phyloP scores from a whole-genome alignment of 2,329 filamentous ascomycete species.

The Gnomoniopsis sp. region DNA sequence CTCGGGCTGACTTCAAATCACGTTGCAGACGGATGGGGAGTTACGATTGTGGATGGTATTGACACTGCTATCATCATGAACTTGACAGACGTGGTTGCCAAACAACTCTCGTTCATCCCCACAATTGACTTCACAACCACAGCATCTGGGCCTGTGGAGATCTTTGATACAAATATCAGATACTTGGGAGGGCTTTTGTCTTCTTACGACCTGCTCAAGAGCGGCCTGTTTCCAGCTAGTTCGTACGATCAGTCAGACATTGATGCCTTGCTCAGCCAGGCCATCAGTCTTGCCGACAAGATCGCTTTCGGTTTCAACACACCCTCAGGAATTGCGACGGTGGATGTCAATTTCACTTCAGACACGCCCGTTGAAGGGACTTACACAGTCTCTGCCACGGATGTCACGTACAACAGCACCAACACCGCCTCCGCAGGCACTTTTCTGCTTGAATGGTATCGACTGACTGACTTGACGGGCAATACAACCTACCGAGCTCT shows the following conservation, averaged over 20 bases:
- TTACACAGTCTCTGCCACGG: slow-evolving; percentile 8
- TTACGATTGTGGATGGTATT: slow-evolving; percentile 9
- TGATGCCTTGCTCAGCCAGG: slow-evolving; percentile 5
- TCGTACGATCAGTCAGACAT: slow-evolving; percentile 1
- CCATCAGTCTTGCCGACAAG: slow-evolving; percentile 1
- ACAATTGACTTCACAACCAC: slow-evolving; percentile 9
- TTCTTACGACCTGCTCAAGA: slow-evolving; percentile 5
- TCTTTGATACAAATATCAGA: slow-evolving; percentile 10
- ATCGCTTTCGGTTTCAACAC: slow-evolving; percentile 10
- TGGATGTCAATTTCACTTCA: slow-evolving; percentile 1
- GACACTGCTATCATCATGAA: slow-evolving; percentile 11
- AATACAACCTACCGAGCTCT: slow-evolving; percentile 5
- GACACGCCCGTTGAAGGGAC: slow-evolving; percentile 9
- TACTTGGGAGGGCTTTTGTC: slow-evolving; percentile 8
- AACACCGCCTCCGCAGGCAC: slow-evolving; percentile 8
- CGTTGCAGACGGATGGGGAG: slow-evolving; percentile 5
- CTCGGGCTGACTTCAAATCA: not conserved
- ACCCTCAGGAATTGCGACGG: slow-evolving; percentile 1
- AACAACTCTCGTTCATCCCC: slow-evolving; percentile 3
- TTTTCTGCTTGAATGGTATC: slow-evolving; percentile 9
- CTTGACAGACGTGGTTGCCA: slow-evolving; percentile 7
- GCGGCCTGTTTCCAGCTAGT: slow-evolving; percentile 1
- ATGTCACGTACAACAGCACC: slow-evolving; percentile 10
- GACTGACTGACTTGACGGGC: slow-evolving; percentile 5
- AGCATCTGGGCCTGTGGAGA: slow-evolving; percentile 1